Evolutionary conservation across 495 filamentous ascomycete species (phyloP), one percentile per base, ranked within the genome.

Genomic region (Neurospora sp.): DNA sequence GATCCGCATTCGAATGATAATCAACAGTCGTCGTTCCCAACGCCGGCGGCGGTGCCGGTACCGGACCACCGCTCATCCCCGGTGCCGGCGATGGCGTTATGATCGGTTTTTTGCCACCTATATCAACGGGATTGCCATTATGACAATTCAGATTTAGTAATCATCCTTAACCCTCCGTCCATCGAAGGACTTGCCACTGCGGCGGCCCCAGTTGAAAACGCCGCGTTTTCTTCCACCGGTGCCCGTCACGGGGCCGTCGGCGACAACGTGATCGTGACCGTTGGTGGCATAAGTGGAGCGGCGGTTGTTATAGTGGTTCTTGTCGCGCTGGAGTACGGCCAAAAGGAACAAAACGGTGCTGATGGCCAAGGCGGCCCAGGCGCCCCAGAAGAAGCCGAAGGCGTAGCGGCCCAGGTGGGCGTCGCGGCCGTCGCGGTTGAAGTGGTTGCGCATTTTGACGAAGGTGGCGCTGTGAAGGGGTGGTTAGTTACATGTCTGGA

Each of bases 351-450:
- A 78, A 37, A 94, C 69, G 14, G 89, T 91, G 18, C 92, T 88
- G 70, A 97, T 81, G 73, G 94, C 82, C 68, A 93, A 86, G 68
- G 88, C 90, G 1, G 85, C 88, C 77, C 90, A 88, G 5, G 92
- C 87, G 3, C 90, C 90, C 94, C 94, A 97, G 82, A 91, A 93
- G 83, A 97, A 97, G 38, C 88, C 94, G 76, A 92, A 94, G 8
- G 91, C 90, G 74, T 93, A 93, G 18, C 81, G 75, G 37, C 94
- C 94, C 6, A 97, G 80, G 9, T 75, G 80, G 31, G 94, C 88
- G 42, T 73, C 70, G 61, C 90, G 87, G 76, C 86, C 87, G 72
- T 84, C 86, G 41, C 76, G 71, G 39, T 81, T 82, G 84, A 97
- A 96, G 20, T 82, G 84, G 78, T 94, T 82, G 75, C 94, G 93